Percentiles rank a stretch among this genome's conserved stretches.
Conservation (phyloP, 2,329 filamentous ascomycete genomes). For the Colletotrichum paranaense region DNA sequence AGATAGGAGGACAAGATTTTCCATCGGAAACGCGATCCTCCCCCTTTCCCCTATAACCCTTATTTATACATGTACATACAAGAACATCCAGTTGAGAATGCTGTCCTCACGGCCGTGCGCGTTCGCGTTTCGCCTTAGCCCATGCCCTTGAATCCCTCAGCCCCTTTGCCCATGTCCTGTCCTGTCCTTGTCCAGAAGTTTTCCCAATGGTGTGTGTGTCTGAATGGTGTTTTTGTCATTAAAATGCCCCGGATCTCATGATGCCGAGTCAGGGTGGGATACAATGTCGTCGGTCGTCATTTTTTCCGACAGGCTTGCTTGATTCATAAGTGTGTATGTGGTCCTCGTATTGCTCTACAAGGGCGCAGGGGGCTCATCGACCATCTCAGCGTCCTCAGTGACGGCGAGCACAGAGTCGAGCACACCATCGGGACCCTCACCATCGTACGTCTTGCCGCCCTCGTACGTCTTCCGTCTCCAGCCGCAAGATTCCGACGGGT, state of each 20-base stretch:
- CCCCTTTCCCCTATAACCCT: not conserved
- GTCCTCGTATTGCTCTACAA: too few species aligned
- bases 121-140: constrained; percentile 12
- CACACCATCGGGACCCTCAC: constrained; percentile 65
- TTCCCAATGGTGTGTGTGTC: not conserved
- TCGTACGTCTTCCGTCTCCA: constrained; percentile 75
- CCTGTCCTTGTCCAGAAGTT: constrained; percentile 14
- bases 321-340: too few species aligned
- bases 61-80: constrained; percentile 28
- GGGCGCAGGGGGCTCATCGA: constrained; percentile 39
- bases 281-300: not conserved
- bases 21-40: not conserved
- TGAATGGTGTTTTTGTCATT: not conserved
- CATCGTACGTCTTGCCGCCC: constrained; percentile 61
- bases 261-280: not conserved
- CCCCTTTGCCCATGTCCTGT: constrained; percentile 5
- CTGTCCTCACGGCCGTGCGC: constrained; percentile 34
- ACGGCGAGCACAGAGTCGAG: constrained; percentile 48
- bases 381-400: constrained; percentile 57
- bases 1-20: too few species aligned
- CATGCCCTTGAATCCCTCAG: constrained; percentile 35
- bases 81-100: constrained; percentile 25
- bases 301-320: too few species aligned
- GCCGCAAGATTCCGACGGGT: constrained; percentile 66
- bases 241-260: not conserved